A percentile compares a stretch with the other conserved stretches of the same genome.
These are phyloP conservation scores for Micractinium sp. DNA, from an alignment of 139 green algal genomes.

Conservation along the genomic window DNA sequence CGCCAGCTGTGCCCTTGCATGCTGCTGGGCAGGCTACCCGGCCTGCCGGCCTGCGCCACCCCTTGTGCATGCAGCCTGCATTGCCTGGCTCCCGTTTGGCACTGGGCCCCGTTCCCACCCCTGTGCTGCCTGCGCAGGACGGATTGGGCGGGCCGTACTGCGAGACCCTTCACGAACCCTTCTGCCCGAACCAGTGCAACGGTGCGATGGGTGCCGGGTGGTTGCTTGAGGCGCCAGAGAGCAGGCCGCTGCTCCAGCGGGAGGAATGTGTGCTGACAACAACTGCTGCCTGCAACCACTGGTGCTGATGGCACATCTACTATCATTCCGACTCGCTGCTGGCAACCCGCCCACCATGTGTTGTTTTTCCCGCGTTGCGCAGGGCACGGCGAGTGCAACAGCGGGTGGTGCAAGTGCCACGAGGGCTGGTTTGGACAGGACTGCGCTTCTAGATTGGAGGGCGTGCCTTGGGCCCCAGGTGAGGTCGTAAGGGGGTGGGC, in stretches of 20 bases:
- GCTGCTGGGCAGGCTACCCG: too few species aligned
- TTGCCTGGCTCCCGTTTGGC: too few species aligned
- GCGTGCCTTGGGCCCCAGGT: not conserved
- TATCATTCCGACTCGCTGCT: not conserved
- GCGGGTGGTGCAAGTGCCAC: constrained; percentile 26
- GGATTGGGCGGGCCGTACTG: constrained; percentile 53
- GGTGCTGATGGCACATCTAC: not conserved
- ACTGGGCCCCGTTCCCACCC: too few species aligned
- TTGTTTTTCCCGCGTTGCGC: not conserved
- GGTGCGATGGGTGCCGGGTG: not conserved
- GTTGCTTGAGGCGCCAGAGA: not conserved
- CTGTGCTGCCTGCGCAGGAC: constrained; percentile 28
- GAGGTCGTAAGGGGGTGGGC: not conserved
- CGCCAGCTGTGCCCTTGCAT: too few species aligned
- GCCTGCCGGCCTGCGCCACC: too few species aligned
- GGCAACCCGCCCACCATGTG: not conserved
- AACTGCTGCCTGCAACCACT: too few species aligned
- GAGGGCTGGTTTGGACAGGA: constrained; percentile 18
- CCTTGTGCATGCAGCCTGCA: too few species aligned
- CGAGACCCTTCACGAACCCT: constrained; percentile 51
- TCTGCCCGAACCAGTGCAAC: constrained; percentile 71
- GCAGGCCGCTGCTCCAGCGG: not conserved
- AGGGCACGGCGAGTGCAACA: constrained; percentile 23
- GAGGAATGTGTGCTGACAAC: not conserved
- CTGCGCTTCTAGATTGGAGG: not conserved